A percentile compares a stretch with the other conserved stretches of the same genome.
Evolutionary conservation across 495 filamentous ascomycete species (phyloP).

Genomic region (Penicillium angulare): DNA sequence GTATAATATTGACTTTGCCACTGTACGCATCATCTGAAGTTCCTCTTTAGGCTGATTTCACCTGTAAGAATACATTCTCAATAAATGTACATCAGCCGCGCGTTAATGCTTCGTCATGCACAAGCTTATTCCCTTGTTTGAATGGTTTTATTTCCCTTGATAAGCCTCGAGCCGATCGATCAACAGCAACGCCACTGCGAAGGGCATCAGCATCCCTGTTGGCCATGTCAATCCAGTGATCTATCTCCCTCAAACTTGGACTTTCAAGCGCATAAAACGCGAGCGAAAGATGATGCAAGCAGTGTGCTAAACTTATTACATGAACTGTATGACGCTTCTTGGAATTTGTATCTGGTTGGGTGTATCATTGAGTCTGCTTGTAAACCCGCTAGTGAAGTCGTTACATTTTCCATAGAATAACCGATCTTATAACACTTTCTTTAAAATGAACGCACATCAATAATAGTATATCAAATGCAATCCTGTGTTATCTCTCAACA

Average conservation of each 20-base stretch:
- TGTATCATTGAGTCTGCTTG: no score
- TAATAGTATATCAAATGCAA: no score
- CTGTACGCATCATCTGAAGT: slow-evolving; percentile 49
- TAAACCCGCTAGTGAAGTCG: no score
- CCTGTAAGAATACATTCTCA: slow-evolving; percentile 52
- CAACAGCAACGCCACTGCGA: slow-evolving; percentile 58
- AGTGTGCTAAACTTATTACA: slow-evolving; percentile 54
- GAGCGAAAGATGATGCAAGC: slow-evolving; percentile 44
- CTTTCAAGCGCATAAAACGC: slow-evolving; percentile 58
- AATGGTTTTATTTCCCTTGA: slow-evolving; percentile 61
- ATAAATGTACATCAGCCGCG: neutral
- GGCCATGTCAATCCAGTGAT: slow-evolving; percentile 61
- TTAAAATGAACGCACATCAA: no score
- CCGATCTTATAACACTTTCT: no score
- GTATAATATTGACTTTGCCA: no score
- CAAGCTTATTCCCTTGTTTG: neutral
- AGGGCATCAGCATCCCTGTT: slow-evolving; percentile 59
- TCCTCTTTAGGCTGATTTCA: slow-evolving; percentile 55
- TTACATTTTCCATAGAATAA: no score
- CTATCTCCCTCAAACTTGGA: slow-evolving; percentile 58
- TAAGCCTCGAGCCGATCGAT: slow-evolving; percentile 58
- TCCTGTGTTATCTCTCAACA: no score
- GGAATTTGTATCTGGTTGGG: no score
- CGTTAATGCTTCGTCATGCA: slow-evolving; percentile 4
- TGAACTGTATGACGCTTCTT: no score